Conservation (phyloP, 164 flowering plant species). For the Tetracentron sinense region DNA sequence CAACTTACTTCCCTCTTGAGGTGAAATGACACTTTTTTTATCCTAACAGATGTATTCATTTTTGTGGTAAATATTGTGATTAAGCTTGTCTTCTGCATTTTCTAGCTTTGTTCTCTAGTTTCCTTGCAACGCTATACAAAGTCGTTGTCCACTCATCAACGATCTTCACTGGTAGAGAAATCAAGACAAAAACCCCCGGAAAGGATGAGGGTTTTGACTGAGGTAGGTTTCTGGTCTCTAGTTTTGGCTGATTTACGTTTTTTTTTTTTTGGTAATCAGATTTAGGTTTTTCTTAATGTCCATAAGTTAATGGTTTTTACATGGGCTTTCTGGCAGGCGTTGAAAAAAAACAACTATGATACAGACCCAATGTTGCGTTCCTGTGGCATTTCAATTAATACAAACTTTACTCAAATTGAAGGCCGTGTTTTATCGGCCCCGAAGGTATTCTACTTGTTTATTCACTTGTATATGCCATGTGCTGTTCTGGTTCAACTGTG, state of each 20-base stretch:
- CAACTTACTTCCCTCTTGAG: constrained; percentile 64
- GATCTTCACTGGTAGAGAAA: constrained; percentile 84
- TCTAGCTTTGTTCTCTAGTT: constrained; percentile 72
- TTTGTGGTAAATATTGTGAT: not conserved
- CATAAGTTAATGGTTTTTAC: not conserved
- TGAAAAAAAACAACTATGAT: constrained; percentile 51
- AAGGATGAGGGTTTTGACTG: constrained; percentile 53
- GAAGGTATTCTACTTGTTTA: constrained; percentile 37
- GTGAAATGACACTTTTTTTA: constrained; percentile 15
- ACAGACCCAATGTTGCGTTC: constrained; percentile 63
- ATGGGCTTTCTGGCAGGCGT: constrained; percentile 35
- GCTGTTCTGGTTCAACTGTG: not conserved
- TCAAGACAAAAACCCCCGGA: constrained; percentile 94
- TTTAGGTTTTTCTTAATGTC: not conserved
- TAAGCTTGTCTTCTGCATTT: not conserved
- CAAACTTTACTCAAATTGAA: constrained; percentile 60
- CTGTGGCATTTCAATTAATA: constrained; percentile 56
- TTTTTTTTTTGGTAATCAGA: not conserved
- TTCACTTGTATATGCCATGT: not conserved
- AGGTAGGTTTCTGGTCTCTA: constrained; percentile 37
- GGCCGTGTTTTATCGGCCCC: constrained; percentile 85
- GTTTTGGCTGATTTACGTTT: not conserved
- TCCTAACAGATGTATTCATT: not conserved
- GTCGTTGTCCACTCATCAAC: constrained; percentile 58
- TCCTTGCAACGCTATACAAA: constrained; percentile 90